Evolutionary conservation across 305 asterid genomes (phyloP), one percentile per base, ranked within the genome.

Genomic region (Fraxinus floribunda): DNA sequence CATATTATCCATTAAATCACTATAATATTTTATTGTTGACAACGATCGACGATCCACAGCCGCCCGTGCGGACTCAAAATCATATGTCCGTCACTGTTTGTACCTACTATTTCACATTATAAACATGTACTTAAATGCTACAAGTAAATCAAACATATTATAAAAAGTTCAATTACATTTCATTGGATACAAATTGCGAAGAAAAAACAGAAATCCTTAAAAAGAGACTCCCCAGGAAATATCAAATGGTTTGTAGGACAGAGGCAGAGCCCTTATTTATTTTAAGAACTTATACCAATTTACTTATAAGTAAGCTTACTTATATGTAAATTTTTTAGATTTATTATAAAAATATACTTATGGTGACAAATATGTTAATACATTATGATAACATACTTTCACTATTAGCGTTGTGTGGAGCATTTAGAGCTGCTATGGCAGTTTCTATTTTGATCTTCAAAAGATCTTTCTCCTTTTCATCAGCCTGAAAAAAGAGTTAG

Each of bases 371-470:
- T 41, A 41, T 41, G 49, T 41, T 8, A 39, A 41, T 10, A 10
- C 49, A 41, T 41, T 13, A 13, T 13, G 6, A 11, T 0, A 46
- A 10, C 55, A 44, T 41, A 41, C 16, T 41, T 41, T 41, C 4
- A 10, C 52, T 60, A 89, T 49, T 49, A 49, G 60, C 4, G 3
- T 15, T 38, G 16, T 75, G 57, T 41, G 79, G 62, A 76, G 24
- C 79, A 76, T 24, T 76, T 29, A 76, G 29, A 38, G 39, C 57
- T 11, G 66, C 66, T 18, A 76, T 76, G 60, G 68, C 79, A 8
- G 11, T 76, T 76, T 76, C 79, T 18, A 76, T 76, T n/a, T 44
- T 39, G 1, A 3, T 30, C 57, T 15, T 52, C 62, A 52, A 52
- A 52, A 16, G 22, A 52, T 52, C 22, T 5, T 49, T 52, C 62